These are phyloP conservation scores for Omphalea diandra DNA, from an alignment of 441 rosid genomes.

Conservation along the genomic window DNA sequence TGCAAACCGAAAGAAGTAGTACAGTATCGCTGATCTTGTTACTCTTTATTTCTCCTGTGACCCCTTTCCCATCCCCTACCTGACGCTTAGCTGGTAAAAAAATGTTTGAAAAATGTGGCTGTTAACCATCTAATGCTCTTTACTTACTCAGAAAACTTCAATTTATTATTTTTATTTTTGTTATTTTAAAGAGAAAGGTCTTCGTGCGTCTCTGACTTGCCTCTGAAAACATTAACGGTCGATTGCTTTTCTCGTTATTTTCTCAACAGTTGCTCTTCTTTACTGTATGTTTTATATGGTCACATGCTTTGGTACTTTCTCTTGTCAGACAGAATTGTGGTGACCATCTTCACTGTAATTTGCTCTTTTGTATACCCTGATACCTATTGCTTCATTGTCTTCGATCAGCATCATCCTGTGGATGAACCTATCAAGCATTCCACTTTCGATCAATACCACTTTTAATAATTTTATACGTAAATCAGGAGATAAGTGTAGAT, in stretches of 20 bases:
- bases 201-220: not conserved
- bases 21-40: not conserved
- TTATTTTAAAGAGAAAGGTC: too few relatives aligned
- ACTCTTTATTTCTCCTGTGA: not conserved
- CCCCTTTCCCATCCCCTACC: not conserved
- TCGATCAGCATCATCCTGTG: constrained; percentile 7
- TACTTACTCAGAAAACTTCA: not conserved
- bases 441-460: not conserved
- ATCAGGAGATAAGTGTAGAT: not conserved
- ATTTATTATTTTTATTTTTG: too few relatives aligned
- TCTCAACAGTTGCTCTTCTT: not conserved
- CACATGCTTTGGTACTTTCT: not conserved
- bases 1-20: not conserved
- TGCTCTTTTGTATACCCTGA: not conserved
- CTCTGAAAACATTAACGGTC: not conserved
- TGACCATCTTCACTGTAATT: not conserved
- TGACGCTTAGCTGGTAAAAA: not conserved
- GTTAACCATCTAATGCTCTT: not conserved
- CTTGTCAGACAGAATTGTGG: not conserved
- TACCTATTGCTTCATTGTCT: not conserved
- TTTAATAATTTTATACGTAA: too few relatives aligned
- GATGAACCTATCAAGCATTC: constrained; percentile 27
- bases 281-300: not conserved
- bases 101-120: not conserved
- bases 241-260: not conserved